Conservation (phyloP, 768 basidiomycete species). For the Lactarius sanguifluus region DNA sequence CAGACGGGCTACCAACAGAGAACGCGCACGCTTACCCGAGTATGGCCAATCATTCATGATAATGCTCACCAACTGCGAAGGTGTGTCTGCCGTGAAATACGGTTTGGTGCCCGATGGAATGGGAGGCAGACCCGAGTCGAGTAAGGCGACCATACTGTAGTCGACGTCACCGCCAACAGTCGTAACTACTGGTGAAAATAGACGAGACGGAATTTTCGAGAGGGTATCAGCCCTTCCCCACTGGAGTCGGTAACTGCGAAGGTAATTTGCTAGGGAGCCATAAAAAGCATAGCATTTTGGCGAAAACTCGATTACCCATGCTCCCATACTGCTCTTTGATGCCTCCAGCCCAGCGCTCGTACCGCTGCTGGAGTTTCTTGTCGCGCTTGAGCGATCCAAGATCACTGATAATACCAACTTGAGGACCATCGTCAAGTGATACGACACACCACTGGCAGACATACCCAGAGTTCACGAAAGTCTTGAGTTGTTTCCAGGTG, state of each 20-base stretch:
- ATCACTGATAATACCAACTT: slow-evolving; percentile 48
- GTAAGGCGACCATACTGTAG: background rate
- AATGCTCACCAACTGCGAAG: slow-evolving; percentile 60
- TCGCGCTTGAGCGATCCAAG: slow-evolving; percentile 79
- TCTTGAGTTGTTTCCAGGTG: slow-evolving; percentile 73
- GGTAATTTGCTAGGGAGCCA: slow-evolving; percentile 58
- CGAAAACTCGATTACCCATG: slow-evolving; percentile 46
- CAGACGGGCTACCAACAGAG: background rate
- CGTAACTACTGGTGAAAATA: slow-evolving; percentile 39
- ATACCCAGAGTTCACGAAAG: slow-evolving; percentile 78
- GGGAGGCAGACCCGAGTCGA: slow-evolving; percentile 33
- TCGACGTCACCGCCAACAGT: background rate
- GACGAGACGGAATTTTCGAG: slow-evolving; percentile 55
- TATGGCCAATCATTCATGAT: slow-evolving; percentile 90
- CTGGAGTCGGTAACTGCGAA: slow-evolving; percentile 64
- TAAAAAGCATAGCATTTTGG: background rate
- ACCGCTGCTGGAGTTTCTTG: slow-evolving; percentile 63
- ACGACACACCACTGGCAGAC: slow-evolving; percentile 25
- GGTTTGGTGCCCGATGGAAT: slow-evolving; percentile 43
- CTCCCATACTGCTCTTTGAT: slow-evolving; percentile 64
- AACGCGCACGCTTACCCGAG: slow-evolving; percentile 50
- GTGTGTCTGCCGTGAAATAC: slow-evolving; percentile 68
- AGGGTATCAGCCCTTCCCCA: slow-evolving; percentile 73
- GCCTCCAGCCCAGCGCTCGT: slow-evolving; percentile 55
- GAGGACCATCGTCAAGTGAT: background rate